Evolutionary conservation across 352 stramenopile genomes (phyloP).

Genomic region (Pythium guiyangense): DNA sequence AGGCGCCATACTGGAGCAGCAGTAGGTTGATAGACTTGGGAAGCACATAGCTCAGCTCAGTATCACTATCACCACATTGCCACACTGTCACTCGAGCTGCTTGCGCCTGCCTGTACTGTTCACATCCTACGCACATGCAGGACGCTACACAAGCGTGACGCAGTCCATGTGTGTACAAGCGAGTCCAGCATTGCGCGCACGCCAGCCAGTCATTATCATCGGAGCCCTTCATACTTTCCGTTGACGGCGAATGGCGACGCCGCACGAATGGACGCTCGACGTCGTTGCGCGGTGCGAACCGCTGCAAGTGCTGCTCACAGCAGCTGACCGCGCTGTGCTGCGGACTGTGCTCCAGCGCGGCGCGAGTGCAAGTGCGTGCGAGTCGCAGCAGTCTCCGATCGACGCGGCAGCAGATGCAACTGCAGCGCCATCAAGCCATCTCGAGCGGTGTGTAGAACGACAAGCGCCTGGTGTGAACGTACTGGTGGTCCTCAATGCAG

Average conservation of each 20-base stretch:
- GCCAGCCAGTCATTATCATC: too few relatives aligned
- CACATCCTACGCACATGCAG: too few relatives aligned
- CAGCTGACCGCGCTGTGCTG: slow-evolving; percentile 10
- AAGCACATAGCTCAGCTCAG: too few relatives aligned
- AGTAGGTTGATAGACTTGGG: neutral
- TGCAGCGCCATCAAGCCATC: slow-evolving; percentile 15
- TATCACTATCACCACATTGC: too few relatives aligned
- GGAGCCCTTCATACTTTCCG: neutral
- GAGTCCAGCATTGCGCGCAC: too few relatives aligned
- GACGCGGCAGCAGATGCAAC: neutral
- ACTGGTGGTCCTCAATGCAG: neutral
- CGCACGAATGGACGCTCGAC: slow-evolving; percentile 29
- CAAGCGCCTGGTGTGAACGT: neutral
- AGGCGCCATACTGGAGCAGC: too few relatives aligned
- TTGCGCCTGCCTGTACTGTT: too few relatives aligned
- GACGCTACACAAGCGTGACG: too few relatives aligned
- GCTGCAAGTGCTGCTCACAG: slow-evolving; percentile 30
- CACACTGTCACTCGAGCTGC: too few relatives aligned
- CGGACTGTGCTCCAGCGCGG: slow-evolving; percentile 15
- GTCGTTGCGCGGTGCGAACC: slow-evolving; percentile 33
- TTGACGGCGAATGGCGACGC: neutral
- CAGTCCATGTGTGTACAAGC: too few relatives aligned
- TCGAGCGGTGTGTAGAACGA: slow-evolving; percentile 30
- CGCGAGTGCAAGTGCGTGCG: neutral
- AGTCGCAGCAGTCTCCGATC: neutral